These are phyloP conservation scores for Scheffersomyces titani DNA, from an alignment of 1,139 yeast species.

Conservation along the genomic window DNA sequence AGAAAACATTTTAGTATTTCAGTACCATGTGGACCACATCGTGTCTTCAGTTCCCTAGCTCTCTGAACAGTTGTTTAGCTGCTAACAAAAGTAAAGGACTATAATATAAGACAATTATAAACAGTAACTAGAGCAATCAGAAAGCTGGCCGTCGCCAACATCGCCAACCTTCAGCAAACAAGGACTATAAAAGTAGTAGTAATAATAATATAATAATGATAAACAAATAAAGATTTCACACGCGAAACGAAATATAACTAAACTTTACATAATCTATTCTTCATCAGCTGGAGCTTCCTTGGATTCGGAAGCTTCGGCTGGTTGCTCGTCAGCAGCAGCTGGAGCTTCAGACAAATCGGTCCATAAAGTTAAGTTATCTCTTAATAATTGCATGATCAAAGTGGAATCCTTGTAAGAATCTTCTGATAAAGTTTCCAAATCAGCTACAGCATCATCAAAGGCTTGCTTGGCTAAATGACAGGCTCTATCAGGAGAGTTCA, in stretches of 20 bases:
- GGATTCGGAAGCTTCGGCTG: conserved; percentile 14
- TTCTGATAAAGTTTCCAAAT: conserved; percentile 94
- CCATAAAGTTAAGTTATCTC: conserved; percentile 99
- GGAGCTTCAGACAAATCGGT: conserved; percentile 94
- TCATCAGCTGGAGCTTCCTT: conserved; percentile 18
- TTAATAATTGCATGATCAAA: conserved; percentile 95
- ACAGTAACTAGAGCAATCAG: background rate
- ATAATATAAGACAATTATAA: background rate
- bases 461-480: conserved; percentile 99
- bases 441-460: conserved; percentile 98
- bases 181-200: background rate
- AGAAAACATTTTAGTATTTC: background rate
- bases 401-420: conserved; percentile 98
- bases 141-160: background rate
- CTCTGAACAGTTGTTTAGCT: background rate
- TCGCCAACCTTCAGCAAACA: background rate
- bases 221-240: conserved; percentile 1
- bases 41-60: background rate
- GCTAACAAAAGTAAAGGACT: background rate
- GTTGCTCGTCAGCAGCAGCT: conserved; percentile 53
- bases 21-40: background rate
- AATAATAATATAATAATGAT: background rate
- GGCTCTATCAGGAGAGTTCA: conserved; percentile 97
- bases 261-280: conserved; percentile 26
- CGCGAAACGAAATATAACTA: conserved; percentile 6